Percentiles rank a stretch among this genome's conserved stretches.
Evolutionary conservation across 1,284 basidiomycete species (phyloP).

Genomic region (Thecaphora thlaspeos): DNA sequence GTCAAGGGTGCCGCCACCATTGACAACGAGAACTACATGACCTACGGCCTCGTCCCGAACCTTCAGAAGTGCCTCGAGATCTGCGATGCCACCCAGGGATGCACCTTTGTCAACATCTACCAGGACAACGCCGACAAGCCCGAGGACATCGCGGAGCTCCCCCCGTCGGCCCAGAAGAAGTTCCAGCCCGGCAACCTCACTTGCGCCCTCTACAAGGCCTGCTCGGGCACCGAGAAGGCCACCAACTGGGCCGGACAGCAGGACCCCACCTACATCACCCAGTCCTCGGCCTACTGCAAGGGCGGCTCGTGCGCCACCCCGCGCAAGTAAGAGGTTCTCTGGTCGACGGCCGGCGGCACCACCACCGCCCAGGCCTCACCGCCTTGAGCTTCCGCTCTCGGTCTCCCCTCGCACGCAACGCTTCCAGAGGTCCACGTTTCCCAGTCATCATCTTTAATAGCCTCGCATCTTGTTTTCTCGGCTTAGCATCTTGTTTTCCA

Average conservation of each 20-base stretch:
- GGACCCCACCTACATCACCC: conserved; percentile 33
- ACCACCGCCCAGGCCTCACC: too few species aligned
- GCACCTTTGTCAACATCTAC: conserved; percentile 34
- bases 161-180: conserved; percentile 19
- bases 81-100: conserved; percentile 19
- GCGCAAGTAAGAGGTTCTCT: neutral
- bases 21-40: conserved; percentile 35
- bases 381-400: too few species aligned
- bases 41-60: conserved; percentile 21
- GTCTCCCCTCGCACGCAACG: too few species aligned
- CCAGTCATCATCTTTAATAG: too few species aligned
- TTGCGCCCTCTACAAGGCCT: conserved; percentile 31
- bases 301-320: conserved; percentile 3
- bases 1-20: conserved; percentile 23
- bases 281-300: conserved; percentile 32
- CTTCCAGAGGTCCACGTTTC: too few species aligned
- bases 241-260: conserved; percentile 39
- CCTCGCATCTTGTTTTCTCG: too few species aligned
- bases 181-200: conserved; percentile 23
- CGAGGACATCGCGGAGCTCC: conserved; percentile 9
- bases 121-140: conserved; percentile 20
- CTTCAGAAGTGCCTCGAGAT: conserved; percentile 16
- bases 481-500: too few species aligned
- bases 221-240: conserved; percentile 16
- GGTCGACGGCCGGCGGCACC: too few species aligned